phyloP scores from a whole-genome alignment of 2,329 filamentous ascomycete species.

The Talaromyces islandicus region DNA sequence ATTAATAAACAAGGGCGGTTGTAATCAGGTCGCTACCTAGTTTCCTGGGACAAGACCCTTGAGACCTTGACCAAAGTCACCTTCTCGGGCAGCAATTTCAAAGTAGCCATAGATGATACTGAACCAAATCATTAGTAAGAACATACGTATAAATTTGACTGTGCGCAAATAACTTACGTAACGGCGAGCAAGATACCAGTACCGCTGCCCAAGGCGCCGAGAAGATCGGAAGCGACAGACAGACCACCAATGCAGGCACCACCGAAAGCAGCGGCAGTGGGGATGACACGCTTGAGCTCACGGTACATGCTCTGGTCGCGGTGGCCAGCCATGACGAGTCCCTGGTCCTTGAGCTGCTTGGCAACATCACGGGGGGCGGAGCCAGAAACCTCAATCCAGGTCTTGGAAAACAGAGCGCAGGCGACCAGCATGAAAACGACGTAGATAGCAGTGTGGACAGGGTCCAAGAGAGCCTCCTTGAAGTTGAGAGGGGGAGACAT shows the following conservation, averaged over 20 bases:
- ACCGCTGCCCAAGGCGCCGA: constrained; percentile 91
- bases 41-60: constrained; percentile 57
- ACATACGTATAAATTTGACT: background rate
- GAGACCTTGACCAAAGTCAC: constrained; percentile 72
- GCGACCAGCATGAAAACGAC: constrained; percentile 97
- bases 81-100: constrained; percentile 97
- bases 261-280: constrained; percentile 94
- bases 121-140: constrained; percentile 25
- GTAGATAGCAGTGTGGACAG: constrained; percentile 93
- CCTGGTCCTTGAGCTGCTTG: constrained; percentile 99
- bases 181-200: constrained; percentile 98
- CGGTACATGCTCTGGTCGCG: constrained; percentile 99
- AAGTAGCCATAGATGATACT: constrained; percentile 99
- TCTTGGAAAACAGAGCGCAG: constrained; percentile 99
- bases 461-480: constrained; percentile 92
- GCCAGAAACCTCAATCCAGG: constrained; percentile 98
- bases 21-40: constrained; percentile 25
- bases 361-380: constrained; percentile 96
- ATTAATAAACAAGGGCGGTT: constrained; percentile 19
- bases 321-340: constrained; percentile 98
- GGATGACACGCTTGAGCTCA: constrained; percentile 98
- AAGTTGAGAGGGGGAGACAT: constrained; percentile 98
- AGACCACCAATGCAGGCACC: constrained; percentile 98
- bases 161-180: constrained; percentile 62
- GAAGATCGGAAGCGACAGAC: constrained; percentile 89